A percentile compares a stretch with the other conserved stretches of the same genome.
These are phyloP conservation scores for Aureobasidium namibiae DNA, from an alignment of 2,329 filamentous ascomycete genomes.

Conservation along the genomic window DNA sequence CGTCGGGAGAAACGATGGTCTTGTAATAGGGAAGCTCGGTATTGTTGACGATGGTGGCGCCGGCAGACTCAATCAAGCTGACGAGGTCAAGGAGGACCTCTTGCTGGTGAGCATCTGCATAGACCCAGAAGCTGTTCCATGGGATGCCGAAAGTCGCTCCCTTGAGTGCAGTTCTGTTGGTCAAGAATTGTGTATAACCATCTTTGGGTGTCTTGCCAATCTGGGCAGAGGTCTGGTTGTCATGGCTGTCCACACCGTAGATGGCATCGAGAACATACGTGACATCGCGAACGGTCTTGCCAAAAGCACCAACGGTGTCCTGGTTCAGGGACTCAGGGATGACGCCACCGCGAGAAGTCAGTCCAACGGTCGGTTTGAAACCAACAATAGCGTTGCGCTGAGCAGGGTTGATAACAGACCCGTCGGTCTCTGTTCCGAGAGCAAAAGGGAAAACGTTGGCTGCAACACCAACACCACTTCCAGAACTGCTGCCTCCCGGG, in stretches of 20 bases:
- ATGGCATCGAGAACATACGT: conserved; percentile 60
- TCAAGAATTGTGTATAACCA: conserved; percentile 52
- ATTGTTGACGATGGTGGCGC: conserved; percentile 60
- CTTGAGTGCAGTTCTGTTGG: conserved; percentile 45
- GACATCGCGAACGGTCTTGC: conserved; percentile 60
- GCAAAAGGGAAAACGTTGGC: conserved; percentile 56
- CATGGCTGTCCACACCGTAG: conserved; percentile 52
- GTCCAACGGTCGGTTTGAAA: conserved; percentile 66
- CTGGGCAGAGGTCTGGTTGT: conserved; percentile 59
- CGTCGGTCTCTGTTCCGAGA: conserved; percentile 68
- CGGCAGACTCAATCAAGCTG: conserved; percentile 47
- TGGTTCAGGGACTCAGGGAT: conserved; percentile 60
- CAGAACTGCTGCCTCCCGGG: conserved; percentile 62
- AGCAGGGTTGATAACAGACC: conserved; percentile 60
- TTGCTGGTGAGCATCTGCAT: conserved; percentile 50
- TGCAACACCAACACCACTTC: conserved; percentile 56
- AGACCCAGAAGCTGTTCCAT: conserved; percentile 62
- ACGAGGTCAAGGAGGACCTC: conserved; percentile 43
- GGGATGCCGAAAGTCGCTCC: conserved; percentile 62
- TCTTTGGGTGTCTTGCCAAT: conserved; percentile 43
- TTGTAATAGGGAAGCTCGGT: conserved; percentile 60
- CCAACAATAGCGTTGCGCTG: conserved; percentile 62
- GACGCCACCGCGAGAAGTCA: conserved; percentile 52
- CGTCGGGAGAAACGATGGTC: conserved; percentile 53
- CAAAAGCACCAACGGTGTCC: conserved; percentile 62